Conservation (phyloP, 2,329 filamentous ascomycete species). For the Botryotinia narcissicola region DNA sequence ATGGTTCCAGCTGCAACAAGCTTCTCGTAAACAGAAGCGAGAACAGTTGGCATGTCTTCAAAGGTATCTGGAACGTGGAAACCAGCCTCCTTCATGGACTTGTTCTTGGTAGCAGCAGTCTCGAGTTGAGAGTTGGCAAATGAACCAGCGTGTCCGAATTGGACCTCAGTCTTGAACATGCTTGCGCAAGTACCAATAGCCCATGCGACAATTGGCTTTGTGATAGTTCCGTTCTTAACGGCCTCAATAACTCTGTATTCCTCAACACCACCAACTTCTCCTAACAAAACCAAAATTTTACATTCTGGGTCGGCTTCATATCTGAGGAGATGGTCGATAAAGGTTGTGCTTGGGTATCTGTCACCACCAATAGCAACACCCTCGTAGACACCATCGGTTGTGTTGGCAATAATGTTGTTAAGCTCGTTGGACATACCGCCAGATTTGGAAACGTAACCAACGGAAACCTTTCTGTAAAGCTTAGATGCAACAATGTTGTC, state of each 20-base stretch:
- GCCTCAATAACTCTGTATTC: slow-evolving; percentile 99
- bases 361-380: slow-evolving; percentile 99
- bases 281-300: slow-evolving; percentile 94
- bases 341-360: slow-evolving; percentile 96
- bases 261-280: slow-evolving; percentile 98
- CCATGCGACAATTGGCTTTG: slow-evolving; percentile 98
- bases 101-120: slow-evolving; percentile 95
- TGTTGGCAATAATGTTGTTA: slow-evolving; percentile 98
- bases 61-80: slow-evolving; percentile 95
- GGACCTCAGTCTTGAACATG: slow-evolving; percentile 99
- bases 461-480: slow-evolving; percentile 98
- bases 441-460: slow-evolving; percentile 99
- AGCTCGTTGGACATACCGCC: slow-evolving; percentile 99
- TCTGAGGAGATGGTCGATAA: slow-evolving; percentile 96
- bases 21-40: slow-evolving; percentile 82
- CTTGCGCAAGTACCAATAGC: slow-evolving; percentile 98
- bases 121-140: slow-evolving; percentile 99
- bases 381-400: slow-evolving; percentile 97
- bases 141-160: slow-evolving; percentile 97
- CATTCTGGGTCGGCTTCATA: slow-evolving; percentile 96
- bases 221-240: slow-evolving; percentile 90
- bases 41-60: slow-evolving; percentile 80
- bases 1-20: slow-evolving; percentile 83
- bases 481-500: slow-evolving; percentile 99
- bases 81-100: slow-evolving; percentile 91